phyloP scores from a whole-genome alignment of 768 basidiomycete species.

The Cystobasidium onofrii region DNA sequence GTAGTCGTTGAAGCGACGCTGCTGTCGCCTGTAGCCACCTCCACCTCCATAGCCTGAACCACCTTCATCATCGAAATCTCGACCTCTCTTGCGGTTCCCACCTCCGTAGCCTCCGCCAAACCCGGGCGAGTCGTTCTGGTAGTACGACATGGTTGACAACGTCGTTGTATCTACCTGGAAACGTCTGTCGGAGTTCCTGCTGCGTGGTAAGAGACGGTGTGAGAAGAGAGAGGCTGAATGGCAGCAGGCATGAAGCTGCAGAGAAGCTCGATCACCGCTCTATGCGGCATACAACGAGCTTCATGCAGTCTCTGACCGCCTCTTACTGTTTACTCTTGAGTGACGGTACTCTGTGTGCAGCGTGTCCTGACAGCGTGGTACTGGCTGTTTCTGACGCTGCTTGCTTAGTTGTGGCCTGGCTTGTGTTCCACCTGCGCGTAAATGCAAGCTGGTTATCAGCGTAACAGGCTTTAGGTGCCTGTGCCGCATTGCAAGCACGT shows the following conservation, averaged over 20 bases:
- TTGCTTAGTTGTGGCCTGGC: no score
- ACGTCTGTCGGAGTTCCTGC: neutral
- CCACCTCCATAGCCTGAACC: neutral
- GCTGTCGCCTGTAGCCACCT: neutral
- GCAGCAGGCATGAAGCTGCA: neutral
- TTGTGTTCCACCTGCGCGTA: no score
- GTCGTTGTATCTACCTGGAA: neutral
- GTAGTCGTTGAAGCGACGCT: constrained; percentile 8
- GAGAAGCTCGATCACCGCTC: neutral
- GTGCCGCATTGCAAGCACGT: no score
- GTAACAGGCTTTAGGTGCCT: no score
- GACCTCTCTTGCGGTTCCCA: constrained; percentile 9
- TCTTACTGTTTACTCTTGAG: no score
- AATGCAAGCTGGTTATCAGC: no score
- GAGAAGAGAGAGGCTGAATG: no score
- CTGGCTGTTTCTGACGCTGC: no score
- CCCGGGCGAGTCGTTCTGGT: neutral
- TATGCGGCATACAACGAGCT: no score
- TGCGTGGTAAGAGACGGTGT: neutral
- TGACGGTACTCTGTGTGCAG: no score
- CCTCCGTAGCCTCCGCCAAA: neutral
- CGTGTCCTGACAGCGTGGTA: no score
- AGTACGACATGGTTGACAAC: neutral
- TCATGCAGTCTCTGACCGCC: no score
- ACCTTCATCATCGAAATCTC: constrained; percentile 9